Conservation (phyloP, 495 filamentous ascomycete genomes). For the Astrothelium subdiscretum region DNA sequence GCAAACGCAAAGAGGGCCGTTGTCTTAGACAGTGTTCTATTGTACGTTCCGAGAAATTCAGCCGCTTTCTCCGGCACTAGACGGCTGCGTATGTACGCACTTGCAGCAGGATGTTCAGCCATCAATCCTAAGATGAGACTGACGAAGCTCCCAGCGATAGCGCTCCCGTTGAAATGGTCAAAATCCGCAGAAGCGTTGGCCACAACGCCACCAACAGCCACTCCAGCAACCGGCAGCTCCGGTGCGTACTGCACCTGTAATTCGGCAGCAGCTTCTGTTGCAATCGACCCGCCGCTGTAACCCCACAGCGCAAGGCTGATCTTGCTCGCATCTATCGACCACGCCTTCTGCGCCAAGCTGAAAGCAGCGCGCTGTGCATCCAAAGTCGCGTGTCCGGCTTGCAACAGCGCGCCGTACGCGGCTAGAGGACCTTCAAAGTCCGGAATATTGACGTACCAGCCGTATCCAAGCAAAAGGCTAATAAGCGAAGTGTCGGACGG, state of each 20-base stretch:
- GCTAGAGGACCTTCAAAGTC: slow-evolving; percentile 38
- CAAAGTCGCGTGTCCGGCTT: slow-evolving; percentile 36
- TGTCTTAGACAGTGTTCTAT: slow-evolving; percentile 20
- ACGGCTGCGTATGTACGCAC: slow-evolving; percentile 9
- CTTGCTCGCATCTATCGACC: background rate
- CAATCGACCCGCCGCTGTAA: slow-evolving; percentile 46
- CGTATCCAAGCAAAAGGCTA: slow-evolving; percentile 24
- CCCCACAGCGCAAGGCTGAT: slow-evolving; percentile 32
- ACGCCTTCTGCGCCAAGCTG: background rate
- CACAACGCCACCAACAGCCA: slow-evolving; percentile 36
- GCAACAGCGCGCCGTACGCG: slow-evolving; percentile 31
- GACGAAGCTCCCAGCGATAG: slow-evolving; percentile 12
- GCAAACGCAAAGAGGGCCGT: slow-evolving; percentile 21
- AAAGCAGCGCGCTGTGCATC: slow-evolving; percentile 34
- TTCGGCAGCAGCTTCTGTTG: slow-evolving; percentile 42
- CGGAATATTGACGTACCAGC: slow-evolving; percentile 38
- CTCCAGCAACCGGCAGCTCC: slow-evolving; percentile 39
- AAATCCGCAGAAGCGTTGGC: slow-evolving; percentile 23
- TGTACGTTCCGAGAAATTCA: slow-evolving; percentile 22
- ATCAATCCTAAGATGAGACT: slow-evolving; percentile 7
- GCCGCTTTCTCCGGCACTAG: slow-evolving; percentile 15
- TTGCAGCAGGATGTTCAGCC: slow-evolving; percentile 9
- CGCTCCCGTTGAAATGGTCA: slow-evolving; percentile 15
- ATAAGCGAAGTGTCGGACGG: slow-evolving; percentile 13
- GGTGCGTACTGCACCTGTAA: slow-evolving; percentile 43